Evolutionary conservation across 2,329 filamentous ascomycete species (phyloP).

Genomic region (Claviceps purpurea): DNA sequence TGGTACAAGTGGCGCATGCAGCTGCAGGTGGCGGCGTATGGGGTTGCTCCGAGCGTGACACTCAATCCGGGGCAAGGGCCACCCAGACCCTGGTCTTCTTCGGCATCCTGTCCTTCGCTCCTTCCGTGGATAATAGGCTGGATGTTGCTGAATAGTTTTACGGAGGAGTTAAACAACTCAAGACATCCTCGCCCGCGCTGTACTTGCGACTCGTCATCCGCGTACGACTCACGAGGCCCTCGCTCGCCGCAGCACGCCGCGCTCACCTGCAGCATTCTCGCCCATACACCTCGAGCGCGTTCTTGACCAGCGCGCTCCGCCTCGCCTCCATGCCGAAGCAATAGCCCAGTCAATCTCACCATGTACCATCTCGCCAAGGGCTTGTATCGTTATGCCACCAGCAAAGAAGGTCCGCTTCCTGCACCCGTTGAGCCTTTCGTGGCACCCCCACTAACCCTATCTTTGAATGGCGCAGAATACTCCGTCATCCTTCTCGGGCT

Average conservation of each 20-base stretch:
- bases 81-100: too few species aligned
- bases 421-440: background rate
- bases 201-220: too few species aligned
- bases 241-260: background rate
- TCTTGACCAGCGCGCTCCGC: background rate
- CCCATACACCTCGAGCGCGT: background rate
- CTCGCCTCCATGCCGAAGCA: constrained; percentile 1
- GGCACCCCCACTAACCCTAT: background rate
- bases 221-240: too few species aligned
- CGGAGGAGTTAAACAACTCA: too few species aligned
- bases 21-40: background rate
- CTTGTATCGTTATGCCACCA: constrained; percentile 87
- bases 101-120: too few species aligned
- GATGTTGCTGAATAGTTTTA: too few species aligned
- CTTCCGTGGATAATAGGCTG: too few species aligned
- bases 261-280: background rate
- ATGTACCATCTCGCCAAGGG: constrained; percentile 98
- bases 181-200: too few species aligned
- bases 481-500: constrained; percentile 93
- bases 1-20: background rate
- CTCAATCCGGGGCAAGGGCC: background rate
- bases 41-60: too few species aligned
- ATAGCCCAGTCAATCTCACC: constrained; percentile 3
- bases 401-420: constrained; percentile 66
- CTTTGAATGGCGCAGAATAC: constrained; percentile 51